Conservation (phyloP, 306 rosid species). For the Geum urbanum region DNA sequence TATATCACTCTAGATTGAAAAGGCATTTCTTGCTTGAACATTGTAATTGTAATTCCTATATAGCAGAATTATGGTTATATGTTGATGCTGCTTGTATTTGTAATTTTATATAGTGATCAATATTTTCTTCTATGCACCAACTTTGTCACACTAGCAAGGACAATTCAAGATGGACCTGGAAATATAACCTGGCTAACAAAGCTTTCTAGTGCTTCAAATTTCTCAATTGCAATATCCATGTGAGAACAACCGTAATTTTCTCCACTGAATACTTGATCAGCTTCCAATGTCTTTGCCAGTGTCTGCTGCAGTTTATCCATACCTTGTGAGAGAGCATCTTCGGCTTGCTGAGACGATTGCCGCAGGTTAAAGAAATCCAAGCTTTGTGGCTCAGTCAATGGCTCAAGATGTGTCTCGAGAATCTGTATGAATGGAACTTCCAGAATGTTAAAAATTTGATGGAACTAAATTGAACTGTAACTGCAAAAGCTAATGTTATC, state of each 20-base stretch:
- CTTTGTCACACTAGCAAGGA: background rate
- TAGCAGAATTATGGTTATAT: slow-evolving; percentile 1
- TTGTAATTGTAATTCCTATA: background rate
- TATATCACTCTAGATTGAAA: background rate
- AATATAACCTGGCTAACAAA: slow-evolving; percentile 69
- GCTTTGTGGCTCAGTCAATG: slow-evolving; percentile 52
- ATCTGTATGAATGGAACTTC: slow-evolving; percentile 36
- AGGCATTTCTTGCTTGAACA: background rate
- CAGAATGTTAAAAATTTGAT: background rate
- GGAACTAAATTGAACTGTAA: background rate
- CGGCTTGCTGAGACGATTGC: slow-evolving; percentile 79
- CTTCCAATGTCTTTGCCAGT: slow-evolving; percentile 46
- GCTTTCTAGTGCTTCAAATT: slow-evolving; percentile 64
- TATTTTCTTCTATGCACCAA: background rate
- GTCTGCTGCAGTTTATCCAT: slow-evolving; percentile 75
- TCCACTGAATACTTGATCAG: slow-evolving; percentile 32
- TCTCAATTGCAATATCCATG: slow-evolving; percentile 52
- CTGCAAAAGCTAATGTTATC: slow-evolving; percentile 2
- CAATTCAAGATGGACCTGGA: slow-evolving; percentile 4
- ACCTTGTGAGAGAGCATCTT: slow-evolving; percentile 85
- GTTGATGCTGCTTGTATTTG: background rate
- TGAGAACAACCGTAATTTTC: slow-evolving; percentile 45
- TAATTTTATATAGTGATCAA: background rate
- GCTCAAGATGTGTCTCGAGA: slow-evolving; percentile 54
- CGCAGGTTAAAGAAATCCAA: slow-evolving; percentile 34